phyloP scores from a whole-genome alignment of 2,329 filamentous ascomycete species.

The Microcyclosporella mali region DNA sequence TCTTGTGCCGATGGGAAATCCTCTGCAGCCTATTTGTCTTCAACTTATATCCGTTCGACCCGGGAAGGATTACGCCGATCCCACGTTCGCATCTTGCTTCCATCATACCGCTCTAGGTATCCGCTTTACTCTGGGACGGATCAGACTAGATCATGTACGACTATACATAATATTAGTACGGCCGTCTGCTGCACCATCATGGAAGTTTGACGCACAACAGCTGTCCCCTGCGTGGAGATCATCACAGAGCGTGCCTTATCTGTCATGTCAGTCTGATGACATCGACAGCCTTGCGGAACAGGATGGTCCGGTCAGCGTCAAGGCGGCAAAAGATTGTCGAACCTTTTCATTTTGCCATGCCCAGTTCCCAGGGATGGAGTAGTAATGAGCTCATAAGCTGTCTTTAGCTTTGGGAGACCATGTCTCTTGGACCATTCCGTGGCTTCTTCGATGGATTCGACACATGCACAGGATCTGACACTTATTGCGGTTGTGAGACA shows the following conservation, averaged over 20 bases:
- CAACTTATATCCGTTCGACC: slow-evolving; percentile 13
- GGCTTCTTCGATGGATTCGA: too few relatives aligned
- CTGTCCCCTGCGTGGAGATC: too few relatives aligned
- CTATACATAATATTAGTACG: not conserved
- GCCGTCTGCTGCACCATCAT: not conserved
- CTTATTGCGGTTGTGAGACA: not conserved
- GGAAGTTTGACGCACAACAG: too few relatives aligned
- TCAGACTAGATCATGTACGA: slow-evolving; percentile 38
- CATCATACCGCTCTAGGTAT: slow-evolving; percentile 34
- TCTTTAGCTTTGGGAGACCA: not conserved
- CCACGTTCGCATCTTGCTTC: slow-evolving; percentile 29
- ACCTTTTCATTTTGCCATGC: too few relatives aligned
- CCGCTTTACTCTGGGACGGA: slow-evolving; percentile 38
- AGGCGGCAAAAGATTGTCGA: too few relatives aligned
- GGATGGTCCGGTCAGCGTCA: too few relatives aligned
- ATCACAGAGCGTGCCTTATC: too few relatives aligned
- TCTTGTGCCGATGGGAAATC: slow-evolving; percentile 9
- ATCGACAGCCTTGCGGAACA: too few relatives aligned
- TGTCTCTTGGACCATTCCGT: too few relatives aligned
- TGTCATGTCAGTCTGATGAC: too few relatives aligned
- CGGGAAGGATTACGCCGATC: slow-evolving; percentile 3
- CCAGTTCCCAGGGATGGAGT: too few relatives aligned
- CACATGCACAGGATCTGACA: not conserved
- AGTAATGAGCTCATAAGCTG: too few relatives aligned
- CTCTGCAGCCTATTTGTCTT: not conserved